Evolutionary conservation across 2,329 filamentous ascomycete species (phyloP), one percentile per base, ranked within the genome.

Genomic region (Akanthomyces uredinophilus): DNA sequence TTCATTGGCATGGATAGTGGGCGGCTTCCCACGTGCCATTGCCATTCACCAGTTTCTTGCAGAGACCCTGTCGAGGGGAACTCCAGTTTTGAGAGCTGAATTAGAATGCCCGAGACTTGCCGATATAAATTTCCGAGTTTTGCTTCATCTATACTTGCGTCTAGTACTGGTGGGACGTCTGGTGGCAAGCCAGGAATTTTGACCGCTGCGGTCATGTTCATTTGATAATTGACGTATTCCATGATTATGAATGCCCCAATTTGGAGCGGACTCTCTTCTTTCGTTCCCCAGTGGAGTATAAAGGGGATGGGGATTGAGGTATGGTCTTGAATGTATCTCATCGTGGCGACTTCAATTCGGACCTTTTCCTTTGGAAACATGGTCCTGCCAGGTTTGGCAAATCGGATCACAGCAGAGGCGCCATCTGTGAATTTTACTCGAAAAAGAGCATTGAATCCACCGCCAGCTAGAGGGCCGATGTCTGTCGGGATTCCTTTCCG

Each of bases 351-450:
- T 53, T 65, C 64, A n/a, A 58, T 60, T 13, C 50, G 56, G 0
- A 64, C 49, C 56, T 64, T 65, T 44, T 65, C 62, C 29, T 65
- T 57, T 24, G 64, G 62, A 16, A 65, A 63, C 57, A 56, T 62
- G 8, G 53, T 51, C 37, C 41, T 50, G 6, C 61, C 63, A 5
- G 64, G 64, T n/a, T 63, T 58, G 13, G 64, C 41, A 29, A 65
- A 64, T 22, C 63, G 63, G 6, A 54, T 54, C 6, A 54, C 20
- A 10, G 51, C 51, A 2, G 51, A 54, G n/a, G 14, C 29, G 35
- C 51, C 51, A 13, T 54, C 51, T 16, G 11, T 13, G 8, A 43
- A 54, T 27, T 54, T 11, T 4, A 24, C 3, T 35, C 35, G 32
- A 16, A 54, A 54, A 4, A 39, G 18, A 5, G n/a, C n/a, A 16